Base-by-base conservation (phyloP, 2,329 filamentous ascomycete genomes). In the Nigrospora osmanthi region DNA sequence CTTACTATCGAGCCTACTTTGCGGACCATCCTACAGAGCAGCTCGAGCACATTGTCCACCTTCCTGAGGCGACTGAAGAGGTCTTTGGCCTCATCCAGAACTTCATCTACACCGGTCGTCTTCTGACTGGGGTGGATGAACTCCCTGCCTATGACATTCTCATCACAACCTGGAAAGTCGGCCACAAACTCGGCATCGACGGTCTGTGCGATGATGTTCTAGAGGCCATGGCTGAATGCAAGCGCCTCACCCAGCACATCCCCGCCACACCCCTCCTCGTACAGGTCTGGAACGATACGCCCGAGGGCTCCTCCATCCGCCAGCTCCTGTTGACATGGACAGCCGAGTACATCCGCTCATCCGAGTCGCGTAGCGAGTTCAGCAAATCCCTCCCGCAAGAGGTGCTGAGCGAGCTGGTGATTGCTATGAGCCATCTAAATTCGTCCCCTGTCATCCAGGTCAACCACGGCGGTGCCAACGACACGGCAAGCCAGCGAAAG, bases 221-320 rank as follows among this genome's bases (percentile, higher is more conserved):
- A 3, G 72, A 75, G 33, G 71, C 72, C 36, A 82, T 83, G 79
- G 58, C 66, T 14, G 75, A 81, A 48, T 74, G 70, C 48, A 68
- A 77, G 31, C 69, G 69, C 12, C 52, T 70, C 28, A 81, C 77
- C 0, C 65, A 70, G 42, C 64, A 67, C 15, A 82, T 83, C 37
- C 80, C 80, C 1, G 71, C 76, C 4, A 76, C 77, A 0, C 73
- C 75, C 2, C 66, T 82, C 1, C 70, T 83, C 6, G 73, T 81
- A 1, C 71, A 77, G 52, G 78, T 80, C 7, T 83, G 79, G 78
- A 71, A 75, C 40, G 76, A 81, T 42, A 81, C 78, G 0, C 76
- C 77, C 0, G 75, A 78, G 50, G 78, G 77, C 10, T 81, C 78
- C 3, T 71, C 75, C 1, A 75, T 83, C 40, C 70, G 79, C 35